Conservation (phyloP, 805 yeast genomes). For the Clavispora santaluciae region DNA sequence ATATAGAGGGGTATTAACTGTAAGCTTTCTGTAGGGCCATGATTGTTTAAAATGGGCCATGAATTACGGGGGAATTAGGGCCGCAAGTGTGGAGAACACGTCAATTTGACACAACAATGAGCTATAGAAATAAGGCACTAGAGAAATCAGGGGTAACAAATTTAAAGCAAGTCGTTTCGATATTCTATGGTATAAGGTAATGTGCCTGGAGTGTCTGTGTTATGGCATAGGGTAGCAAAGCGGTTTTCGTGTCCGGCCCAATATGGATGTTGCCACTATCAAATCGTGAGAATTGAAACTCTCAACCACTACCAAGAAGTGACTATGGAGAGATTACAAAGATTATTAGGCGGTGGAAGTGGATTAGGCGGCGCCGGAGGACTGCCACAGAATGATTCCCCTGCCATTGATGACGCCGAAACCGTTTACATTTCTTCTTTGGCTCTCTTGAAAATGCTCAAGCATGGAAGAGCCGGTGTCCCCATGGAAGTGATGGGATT, state of each 20-base stretch:
- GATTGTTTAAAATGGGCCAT: too few relatives aligned
- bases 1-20: too few relatives aligned
- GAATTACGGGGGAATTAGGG: too few relatives aligned
- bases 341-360: constrained; percentile 39
- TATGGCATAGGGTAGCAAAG: not conserved
- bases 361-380: constrained; percentile 42
- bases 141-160: too few relatives aligned
- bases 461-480: constrained; percentile 91
- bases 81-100: too few relatives aligned
- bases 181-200: too few relatives aligned
- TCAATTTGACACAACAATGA: too few relatives aligned
- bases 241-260: constrained; percentile 2
- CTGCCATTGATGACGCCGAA: constrained; percentile 90
- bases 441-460: constrained; percentile 92
- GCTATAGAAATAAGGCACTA: too few relatives aligned
- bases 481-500: constrained; percentile 90
- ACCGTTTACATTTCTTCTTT: constrained; percentile 94
- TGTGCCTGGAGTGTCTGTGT: too few relatives aligned
- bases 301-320: not conserved
- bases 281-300: constrained; percentile 2
- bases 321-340: constrained; percentile 46
- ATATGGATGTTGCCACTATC: constrained; percentile 5
- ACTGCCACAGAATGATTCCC: constrained; percentile 55
- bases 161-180: too few relatives aligned
- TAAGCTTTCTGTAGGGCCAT: too few relatives aligned